Evolutionary conservation across 2,329 filamentous ascomycete genomes (phyloP), one percentile per base, ranked within the genome.

Genomic region (Fusarium brachygibbosum): DNA sequence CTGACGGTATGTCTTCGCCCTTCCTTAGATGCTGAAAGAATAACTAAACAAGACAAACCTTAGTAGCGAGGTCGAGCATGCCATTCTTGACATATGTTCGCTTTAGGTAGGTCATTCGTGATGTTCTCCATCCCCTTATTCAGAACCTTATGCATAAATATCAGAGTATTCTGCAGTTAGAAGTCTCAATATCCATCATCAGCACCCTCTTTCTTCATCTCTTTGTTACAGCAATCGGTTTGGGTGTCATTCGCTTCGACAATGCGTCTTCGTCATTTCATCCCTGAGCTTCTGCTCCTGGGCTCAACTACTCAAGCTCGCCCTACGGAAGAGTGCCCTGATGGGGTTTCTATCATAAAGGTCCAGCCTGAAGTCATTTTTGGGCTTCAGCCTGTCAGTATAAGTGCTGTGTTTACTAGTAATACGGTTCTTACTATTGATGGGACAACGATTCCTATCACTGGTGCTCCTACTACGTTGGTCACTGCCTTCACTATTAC

Each of bases 401-500:
- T 59, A 1, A 59, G 50, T 21, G 35, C 40, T 9, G 50, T 40
- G 0, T 56, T 56, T 5, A 28, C 10, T 13, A 28, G 14, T 2
- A 38, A 59, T 3, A 59, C 50, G 6, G 56, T 56, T 1, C 50
- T 59, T 28, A 59, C 56, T 6, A 17, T 59, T 34, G 56, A 28
- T 16, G 17, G 25, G 11, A 45, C 40, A 7, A 56, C 50, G 11
- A 34, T 59, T 6, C 32, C 56, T 14, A 21, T 59, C 25, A 59
- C 50, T 9, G 32, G 17, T 17, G 56, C 56, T 21, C 56, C 56
- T 21, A 59, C 56, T 28, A 59, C 56, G 25, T 57, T 59, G 32
- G 25, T 40, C 5, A 59, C 56, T 21, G 19, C 32, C 0, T 59
- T 56, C 6, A 59, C 32, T 40, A 17, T 56, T 8, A 57, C 56